Evolutionary conservation across 2,329 filamentous ascomycete species (phyloP).

Genomic region (Aspergillus glaucus): DNA sequence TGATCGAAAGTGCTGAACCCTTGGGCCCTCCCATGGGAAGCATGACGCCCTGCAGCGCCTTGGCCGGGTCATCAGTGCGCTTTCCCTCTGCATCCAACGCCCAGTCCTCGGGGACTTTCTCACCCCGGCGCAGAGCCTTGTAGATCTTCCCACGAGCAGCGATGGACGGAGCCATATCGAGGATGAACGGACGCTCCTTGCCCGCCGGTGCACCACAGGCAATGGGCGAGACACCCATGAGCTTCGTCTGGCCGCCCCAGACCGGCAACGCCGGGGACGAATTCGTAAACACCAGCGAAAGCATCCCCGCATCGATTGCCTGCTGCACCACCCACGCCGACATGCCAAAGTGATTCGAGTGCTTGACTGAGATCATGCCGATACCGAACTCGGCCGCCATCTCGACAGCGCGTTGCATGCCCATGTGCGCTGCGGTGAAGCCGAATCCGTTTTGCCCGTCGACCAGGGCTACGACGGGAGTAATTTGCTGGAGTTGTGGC

Average conservation of each 20-base stretch:
- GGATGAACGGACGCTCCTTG: slow-evolving; percentile 51
- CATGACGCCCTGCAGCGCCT: slow-evolving; percentile 72
- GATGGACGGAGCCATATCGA: slow-evolving; percentile 43
- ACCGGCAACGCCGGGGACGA: slow-evolving; percentile 66
- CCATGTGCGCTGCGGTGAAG: slow-evolving; percentile 61
- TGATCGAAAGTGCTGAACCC: slow-evolving; percentile 67
- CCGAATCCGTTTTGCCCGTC: slow-evolving; percentile 68
- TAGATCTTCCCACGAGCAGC: slow-evolving; percentile 43
- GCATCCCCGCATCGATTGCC: slow-evolving; percentile 64
- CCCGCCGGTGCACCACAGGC: slow-evolving; percentile 67
- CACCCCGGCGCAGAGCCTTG: slow-evolving; percentile 37
- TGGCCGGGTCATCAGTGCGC: slow-evolving; percentile 64
- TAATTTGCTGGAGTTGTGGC: slow-evolving; percentile 56
- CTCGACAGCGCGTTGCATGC: slow-evolving; percentile 61
- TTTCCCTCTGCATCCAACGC: slow-evolving; percentile 65
- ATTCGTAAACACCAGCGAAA: slow-evolving; percentile 66
- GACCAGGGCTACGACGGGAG: slow-evolving; percentile 64
- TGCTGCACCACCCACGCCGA: slow-evolving; percentile 73
- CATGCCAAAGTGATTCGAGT: slow-evolving; percentile 82
- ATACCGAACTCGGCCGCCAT: slow-evolving; percentile 62
- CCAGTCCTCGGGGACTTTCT: slow-evolving; percentile 53
- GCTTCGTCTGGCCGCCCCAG: slow-evolving; percentile 61
- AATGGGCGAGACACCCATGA: slow-evolving; percentile 69
- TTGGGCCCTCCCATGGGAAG: slow-evolving; percentile 81
- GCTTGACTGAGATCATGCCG: slow-evolving; percentile 68